A percentile compares a stretch with the other conserved stretches of the same genome.
phyloP scores from a whole-genome alignment of 2,329 filamentous ascomycete species.

The Ampelomyces quisqualis region DNA sequence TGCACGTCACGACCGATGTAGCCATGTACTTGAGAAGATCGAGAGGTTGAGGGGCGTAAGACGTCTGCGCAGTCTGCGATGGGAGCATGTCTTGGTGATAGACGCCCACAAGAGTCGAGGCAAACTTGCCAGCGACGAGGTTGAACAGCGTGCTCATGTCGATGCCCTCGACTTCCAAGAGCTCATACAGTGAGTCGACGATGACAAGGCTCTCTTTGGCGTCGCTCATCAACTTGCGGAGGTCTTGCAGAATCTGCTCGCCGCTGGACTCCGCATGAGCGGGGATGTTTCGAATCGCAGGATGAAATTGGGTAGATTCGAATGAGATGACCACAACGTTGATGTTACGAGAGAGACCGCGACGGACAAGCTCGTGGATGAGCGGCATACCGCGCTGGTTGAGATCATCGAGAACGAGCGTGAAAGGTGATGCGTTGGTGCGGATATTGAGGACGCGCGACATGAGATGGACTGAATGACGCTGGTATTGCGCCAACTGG shows the following conservation, averaged over 20 bases:
- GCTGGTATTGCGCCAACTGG: slow-evolving; percentile 62
- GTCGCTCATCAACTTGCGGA: slow-evolving; percentile 22
- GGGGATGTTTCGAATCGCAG: slow-evolving; percentile 68
- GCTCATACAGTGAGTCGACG: slow-evolving; percentile 74
- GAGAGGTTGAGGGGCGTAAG: slow-evolving; percentile 55
- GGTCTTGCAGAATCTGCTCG: slow-evolving; percentile 43
- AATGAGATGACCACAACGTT: slow-evolving; percentile 78
- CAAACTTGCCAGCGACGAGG: slow-evolving; percentile 67
- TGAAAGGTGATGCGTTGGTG: slow-evolving; percentile 81
- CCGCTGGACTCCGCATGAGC: slow-evolving; percentile 65
- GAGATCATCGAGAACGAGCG: slow-evolving; percentile 78
- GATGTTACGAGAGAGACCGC: slow-evolving; percentile 58
- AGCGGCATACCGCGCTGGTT: slow-evolving; percentile 76
- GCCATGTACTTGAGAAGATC: slow-evolving; percentile 78
- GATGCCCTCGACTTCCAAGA: slow-evolving; percentile 47
- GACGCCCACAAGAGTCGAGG: slow-evolving; percentile 70
- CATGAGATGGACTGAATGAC: slow-evolving; percentile 80
- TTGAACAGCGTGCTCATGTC: slow-evolving; percentile 62
- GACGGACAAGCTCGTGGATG: slow-evolving; percentile 69
- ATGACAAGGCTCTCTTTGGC: slow-evolving; percentile 60
- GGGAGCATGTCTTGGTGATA: slow-evolving; percentile 81
- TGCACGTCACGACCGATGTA: slow-evolving; percentile 77
- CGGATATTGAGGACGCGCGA: slow-evolving; percentile 78
- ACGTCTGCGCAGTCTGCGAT: slow-evolving; percentile 46
- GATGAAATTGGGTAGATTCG: slow-evolving; percentile 64